Base-by-base conservation (phyloP, 257 asterid species). In the Gardenia jasminoides region DNA sequence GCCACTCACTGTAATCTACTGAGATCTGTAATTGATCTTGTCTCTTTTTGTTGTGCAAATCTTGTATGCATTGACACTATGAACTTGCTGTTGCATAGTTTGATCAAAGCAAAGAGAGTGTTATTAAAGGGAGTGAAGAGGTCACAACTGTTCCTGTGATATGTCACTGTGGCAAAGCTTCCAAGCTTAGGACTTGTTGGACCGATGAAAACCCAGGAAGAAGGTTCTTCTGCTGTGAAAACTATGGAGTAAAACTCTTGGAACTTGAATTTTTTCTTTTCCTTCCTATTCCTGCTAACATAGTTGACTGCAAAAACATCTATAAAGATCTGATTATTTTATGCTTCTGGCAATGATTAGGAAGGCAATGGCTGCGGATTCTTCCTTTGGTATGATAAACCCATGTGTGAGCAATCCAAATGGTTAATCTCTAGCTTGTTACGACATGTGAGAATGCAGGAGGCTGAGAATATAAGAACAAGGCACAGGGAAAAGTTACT, bases 201-300 rank as follows among this genome's bases (percentile, higher is more conserved):
- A 69, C 74, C 20, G 56, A 22, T 20, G 33, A 47, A 20, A 69
- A 69, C 10, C 74, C 74, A 0, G 74, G 13, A 44, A 41, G 74
- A 69, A 69, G 74, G 54, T 69, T 69, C 54, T 69, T 69, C 19
- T 69, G 74, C 74, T 69, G 74, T 10, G 54, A 69, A 69, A 69
- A 69, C 3, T 69, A 69, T 22, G 74, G 54, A 41, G 74, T 69
- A 41, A 69, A 69, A 26, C 43, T 31, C 4, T 39, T 36, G 3
- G 33, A 69, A 69, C 74, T 69, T 69, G 11, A 20, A 22, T 2
- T 22, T 43, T 43, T 26, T 33, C 3, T 19, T 6, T 41, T 13
- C 8, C 26, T 54, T 56, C 26, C 64, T 1, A 5, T 56, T 56
- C 2, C 19, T 43, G 54, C 41, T 4, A 41, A 41, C 5, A 7